These are phyloP conservation scores for Stephania cephalantha DNA, from an alignment of 164 flowering plant species.

Conservation along the genomic window DNA sequence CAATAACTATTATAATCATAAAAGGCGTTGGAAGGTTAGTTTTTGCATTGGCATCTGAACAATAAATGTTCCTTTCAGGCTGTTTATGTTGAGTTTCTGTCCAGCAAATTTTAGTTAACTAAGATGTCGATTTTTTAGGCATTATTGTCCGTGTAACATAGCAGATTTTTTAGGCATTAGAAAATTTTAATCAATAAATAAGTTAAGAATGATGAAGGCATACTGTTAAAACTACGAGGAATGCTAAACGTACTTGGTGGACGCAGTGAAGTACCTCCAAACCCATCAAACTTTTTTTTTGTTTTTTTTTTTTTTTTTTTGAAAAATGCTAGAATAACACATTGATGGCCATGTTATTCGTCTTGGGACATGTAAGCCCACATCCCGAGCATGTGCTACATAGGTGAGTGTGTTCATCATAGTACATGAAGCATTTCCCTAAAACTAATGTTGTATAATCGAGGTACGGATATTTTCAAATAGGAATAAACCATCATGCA, in stretches of 20 bases:
- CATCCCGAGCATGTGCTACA: no score
- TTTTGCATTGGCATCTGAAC: background rate
- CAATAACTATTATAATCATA: conserved; percentile 32
- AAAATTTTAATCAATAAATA: no score
- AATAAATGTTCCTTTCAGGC: background rate
- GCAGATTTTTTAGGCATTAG: background rate
- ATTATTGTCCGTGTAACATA: background rate
- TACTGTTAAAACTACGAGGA: background rate
- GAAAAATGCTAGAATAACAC: no score
- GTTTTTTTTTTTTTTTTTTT: background rate
- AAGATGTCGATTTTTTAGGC: background rate
- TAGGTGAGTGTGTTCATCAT: no score
- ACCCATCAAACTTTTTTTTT: background rate
- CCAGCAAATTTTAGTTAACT: background rate
- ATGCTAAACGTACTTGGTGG: background rate
- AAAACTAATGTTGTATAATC: no score
- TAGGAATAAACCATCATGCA: no score
- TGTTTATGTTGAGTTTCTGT: background rate
- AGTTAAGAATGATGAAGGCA: background rate
- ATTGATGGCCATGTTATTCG: no score
- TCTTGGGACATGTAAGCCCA: no score
- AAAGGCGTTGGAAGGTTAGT: conserved; percentile 77
- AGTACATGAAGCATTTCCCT: no score
- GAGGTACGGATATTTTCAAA: no score
- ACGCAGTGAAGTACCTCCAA: background rate